These are phyloP conservation scores for Yamadazyma triangularis DNA, from an alignment of 1,139 yeast genomes.

Conservation along the genomic window DNA sequence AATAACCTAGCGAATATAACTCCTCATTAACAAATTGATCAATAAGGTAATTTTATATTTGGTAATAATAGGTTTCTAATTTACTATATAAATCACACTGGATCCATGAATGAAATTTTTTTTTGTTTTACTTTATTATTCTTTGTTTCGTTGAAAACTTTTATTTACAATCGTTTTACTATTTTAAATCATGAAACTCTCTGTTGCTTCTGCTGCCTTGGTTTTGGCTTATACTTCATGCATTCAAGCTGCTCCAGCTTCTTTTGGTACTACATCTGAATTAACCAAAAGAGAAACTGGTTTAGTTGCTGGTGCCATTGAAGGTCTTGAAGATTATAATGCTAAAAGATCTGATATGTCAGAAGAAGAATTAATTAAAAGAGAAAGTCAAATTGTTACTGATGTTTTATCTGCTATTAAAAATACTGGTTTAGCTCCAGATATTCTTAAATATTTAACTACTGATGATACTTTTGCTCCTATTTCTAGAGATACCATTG, in stretches of 20 bases:
- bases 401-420: conserved; percentile 38
- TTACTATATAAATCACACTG: background rate
- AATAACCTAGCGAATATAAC: too few relatives aligned
- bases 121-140: too few relatives aligned
- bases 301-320: conserved; percentile 23
- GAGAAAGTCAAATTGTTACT: conserved; percentile 42
- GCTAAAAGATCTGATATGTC: conserved; percentile 27
- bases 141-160: background rate
- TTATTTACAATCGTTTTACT: background rate
- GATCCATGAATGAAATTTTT: too few relatives aligned
- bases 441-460: conserved; percentile 29
- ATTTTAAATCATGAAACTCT: conserved; percentile 8
- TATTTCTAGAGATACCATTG: conserved; percentile 26
- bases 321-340: conserved; percentile 22
- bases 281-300: conserved; percentile 31
- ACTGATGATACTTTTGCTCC: conserved; percentile 29
- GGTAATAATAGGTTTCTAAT: too few relatives aligned
- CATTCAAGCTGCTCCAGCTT: conserved; percentile 34
- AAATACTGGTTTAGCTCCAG: conserved; percentile 37
- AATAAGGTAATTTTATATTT: background rate
- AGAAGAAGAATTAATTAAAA: conserved; percentile 23
- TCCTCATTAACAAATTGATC: background rate
- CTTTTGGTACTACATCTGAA: conserved; percentile 11
- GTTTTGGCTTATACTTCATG: conserved; percentile 28
- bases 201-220: conserved; percentile 18